Conservation (phyloP, 83 land plant species). For the Picea abies region DNA sequence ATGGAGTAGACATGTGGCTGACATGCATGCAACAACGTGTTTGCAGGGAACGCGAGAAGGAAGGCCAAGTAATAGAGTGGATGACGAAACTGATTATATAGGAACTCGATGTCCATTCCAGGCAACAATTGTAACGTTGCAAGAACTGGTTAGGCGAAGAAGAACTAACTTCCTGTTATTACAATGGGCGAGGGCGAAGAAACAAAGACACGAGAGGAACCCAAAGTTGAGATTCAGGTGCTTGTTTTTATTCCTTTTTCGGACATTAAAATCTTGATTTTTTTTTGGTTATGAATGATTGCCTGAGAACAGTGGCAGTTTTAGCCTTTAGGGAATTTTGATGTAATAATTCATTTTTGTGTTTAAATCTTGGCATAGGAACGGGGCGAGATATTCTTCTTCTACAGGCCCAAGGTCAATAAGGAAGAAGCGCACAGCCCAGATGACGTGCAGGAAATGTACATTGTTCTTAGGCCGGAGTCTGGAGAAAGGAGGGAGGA, state of each 20-base stretch:
- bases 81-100: constrained; percentile 16
- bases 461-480: constrained; percentile 75
- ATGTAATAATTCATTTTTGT: neutral
- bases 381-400: constrained; percentile 92
- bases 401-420: constrained; percentile 78
- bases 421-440: constrained; percentile 66
- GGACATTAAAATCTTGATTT: neutral
- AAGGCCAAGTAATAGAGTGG: constrained; percentile 26
- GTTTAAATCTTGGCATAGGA: constrained; percentile 41
- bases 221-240: constrained; percentile 54
- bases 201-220: constrained; percentile 36
- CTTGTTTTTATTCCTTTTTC: neutral
- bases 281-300: neutral
- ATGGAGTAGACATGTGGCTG: neutral
- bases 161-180: no score
- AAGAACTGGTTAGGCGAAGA: neutral
- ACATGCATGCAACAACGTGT: constrained; percentile 18
- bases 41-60: no score
- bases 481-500: constrained; percentile 61
- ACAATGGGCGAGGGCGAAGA: constrained; percentile 62
- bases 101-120: neutral
- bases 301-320: neutral
- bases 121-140: neutral
- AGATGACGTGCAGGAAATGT: constrained; percentile 76
- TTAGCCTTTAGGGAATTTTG: neutral